These are phyloP conservation scores for Quercus robur DNA, from an alignment of 306 rosid genomes.

Conservation along the genomic window DNA sequence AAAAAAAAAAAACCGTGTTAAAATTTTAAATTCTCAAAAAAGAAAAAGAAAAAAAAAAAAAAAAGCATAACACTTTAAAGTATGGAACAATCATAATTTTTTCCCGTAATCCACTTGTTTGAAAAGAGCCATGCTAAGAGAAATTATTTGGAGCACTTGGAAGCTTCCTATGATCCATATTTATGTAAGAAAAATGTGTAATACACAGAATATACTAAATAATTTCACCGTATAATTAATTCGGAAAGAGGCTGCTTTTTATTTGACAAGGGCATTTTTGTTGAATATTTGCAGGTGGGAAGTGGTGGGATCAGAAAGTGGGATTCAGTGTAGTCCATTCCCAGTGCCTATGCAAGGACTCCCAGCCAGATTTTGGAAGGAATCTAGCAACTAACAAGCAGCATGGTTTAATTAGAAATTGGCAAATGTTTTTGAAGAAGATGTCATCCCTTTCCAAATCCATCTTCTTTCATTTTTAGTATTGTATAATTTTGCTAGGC, in stretches of 20 bases:
- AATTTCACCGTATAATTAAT: no score
- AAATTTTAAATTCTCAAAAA: no score
- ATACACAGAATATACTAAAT: no score
- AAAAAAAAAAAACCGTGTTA: no score
- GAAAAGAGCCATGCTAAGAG: not conserved
- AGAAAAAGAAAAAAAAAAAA: no score
- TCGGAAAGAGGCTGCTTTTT: not conserved
- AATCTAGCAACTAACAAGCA: slow-evolving; percentile 40
- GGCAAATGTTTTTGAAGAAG: not conserved
- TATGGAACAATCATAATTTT: no score
- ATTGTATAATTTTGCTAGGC: slow-evolving; percentile 18
- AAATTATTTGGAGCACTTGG: no score
- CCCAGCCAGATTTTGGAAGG: slow-evolving; percentile 69
- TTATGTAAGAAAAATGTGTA: no score
- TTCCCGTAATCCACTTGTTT: not conserved
- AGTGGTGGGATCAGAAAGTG: slow-evolving; percentile 59
- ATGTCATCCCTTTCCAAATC: slow-evolving; percentile 21
- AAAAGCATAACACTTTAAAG: no score
- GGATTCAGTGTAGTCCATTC: slow-evolving; percentile 78
- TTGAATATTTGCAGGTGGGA: slow-evolving; percentile 63
- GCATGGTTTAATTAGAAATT: slow-evolving; percentile 4
- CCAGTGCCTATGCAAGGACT: slow-evolving; percentile 84
- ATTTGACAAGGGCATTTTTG: slow-evolving; percentile 1
- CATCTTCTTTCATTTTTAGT: not conserved
- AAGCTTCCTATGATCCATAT: no score